Evolutionary conservation across 2,329 filamentous ascomycete species (phyloP), one percentile per base, ranked within the genome.

Genomic region (Diaporthe citri): DNA sequence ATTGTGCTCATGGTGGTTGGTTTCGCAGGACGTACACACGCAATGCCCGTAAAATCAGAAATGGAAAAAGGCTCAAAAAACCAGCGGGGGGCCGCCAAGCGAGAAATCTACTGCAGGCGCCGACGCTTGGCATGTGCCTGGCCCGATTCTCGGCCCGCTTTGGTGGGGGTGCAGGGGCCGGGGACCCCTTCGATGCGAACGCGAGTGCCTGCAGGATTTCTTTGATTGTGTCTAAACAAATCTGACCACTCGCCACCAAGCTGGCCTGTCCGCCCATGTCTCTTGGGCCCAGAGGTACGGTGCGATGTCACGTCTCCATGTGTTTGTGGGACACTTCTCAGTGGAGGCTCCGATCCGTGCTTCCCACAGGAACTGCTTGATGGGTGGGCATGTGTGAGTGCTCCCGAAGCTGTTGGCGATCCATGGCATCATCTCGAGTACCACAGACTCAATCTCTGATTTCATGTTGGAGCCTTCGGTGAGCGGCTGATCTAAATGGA

Each of bases 1-100:
- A 91, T 87, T 60, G 89, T 91, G 73, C 88, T 88, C 84, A 87
- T 87, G 75, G 57, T 79, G 20, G 70, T 73, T 60, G 46, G n/a
- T 43, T 59, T 57, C 60, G 72, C 72, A 73, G 71, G 72, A 73
- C 72, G 72, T 57, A 69, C 72, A 73, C 72, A 73, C 72, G 72
- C 72, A 73, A 73, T 73, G 72, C 60, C 60, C 72, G 72, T 73
- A 69, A 60, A 69, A 34, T 43, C 60, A 81, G 71, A 82, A 82
- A 74, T n/a, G 82, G 69, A 34, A 77, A 77, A 76, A 78, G 74
- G 77, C 41, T 41, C 57, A 20, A 59, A 48, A 34, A 71, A 43
- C 41, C 34, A 43, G 51, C 34, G 51, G 51, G 67, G 67, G 25
- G 41, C 15, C 28, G 25, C 41, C 60, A 41, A 12, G 39, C 59